These are phyloP conservation scores for Hondaea fermentalgiana DNA, from an alignment of 108 stramenopile genomes.

Conservation along the genomic window DNA sequence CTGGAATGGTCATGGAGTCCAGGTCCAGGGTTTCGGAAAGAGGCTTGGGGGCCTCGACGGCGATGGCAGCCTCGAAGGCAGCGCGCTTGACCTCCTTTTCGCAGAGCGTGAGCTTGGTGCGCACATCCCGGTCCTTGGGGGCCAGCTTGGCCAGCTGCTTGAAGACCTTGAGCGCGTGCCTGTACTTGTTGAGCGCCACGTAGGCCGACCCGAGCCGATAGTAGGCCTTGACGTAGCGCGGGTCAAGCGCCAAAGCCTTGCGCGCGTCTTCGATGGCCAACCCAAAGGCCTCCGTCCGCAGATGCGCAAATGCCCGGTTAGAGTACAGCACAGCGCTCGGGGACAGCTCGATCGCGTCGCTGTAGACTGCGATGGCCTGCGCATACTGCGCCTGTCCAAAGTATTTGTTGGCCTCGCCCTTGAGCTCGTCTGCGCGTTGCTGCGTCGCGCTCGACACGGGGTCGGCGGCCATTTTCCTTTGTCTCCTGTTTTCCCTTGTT, in stretches of 20 bases:
- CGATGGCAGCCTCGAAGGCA: conserved; percentile 47
- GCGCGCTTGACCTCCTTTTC: conserved; percentile 76
- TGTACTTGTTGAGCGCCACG: conserved; percentile 76
- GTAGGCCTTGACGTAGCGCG: conserved; percentile 84
- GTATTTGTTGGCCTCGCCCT: not conserved
- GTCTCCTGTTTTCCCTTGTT: no score
- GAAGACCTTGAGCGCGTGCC: conserved; percentile 75
- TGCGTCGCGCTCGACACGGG: not conserved
- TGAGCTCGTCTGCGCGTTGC: not conserved
- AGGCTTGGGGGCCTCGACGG: conserved; percentile 30
- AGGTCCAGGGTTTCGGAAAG: conserved; percentile 61
- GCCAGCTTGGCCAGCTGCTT: conserved; percentile 18
- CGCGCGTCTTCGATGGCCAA: conserved; percentile 86
- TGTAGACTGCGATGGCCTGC: conserved; percentile 36
- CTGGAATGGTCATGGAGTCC: conserved; percentile 51
- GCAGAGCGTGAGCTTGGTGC: conserved; percentile 69
- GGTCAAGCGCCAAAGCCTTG: conserved; percentile 71
- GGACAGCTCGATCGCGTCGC: conserved; percentile 34
- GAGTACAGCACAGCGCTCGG: conserved; percentile 65
- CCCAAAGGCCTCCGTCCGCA: conserved; percentile 90
- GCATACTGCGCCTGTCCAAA: not conserved
- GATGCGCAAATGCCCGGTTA: conserved; percentile 84
- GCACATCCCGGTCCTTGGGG: conserved; percentile 59
- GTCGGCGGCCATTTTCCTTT: no score
- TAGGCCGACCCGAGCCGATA: conserved; percentile 91